Evolutionary conservation across 129 eudicot genomes (phyloP), one percentile per base, ranked within the genome.

Genomic region (Artemisia annua): DNA sequence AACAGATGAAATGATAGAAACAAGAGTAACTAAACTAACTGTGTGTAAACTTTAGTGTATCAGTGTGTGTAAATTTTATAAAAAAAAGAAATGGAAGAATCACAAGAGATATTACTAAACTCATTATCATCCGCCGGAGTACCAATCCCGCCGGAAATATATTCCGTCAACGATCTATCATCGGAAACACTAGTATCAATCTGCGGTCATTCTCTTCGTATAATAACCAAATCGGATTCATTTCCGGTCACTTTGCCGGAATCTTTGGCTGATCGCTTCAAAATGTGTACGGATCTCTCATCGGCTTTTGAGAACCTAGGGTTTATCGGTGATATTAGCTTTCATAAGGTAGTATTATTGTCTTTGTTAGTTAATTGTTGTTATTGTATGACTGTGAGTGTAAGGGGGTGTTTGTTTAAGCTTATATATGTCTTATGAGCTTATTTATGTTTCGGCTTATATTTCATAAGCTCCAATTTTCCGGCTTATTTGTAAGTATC

Each of bases 251-350:
- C 71, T 18, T 58, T 85, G 52, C 91, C 96, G 57, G 96, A 83
- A 13, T 88, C 87, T 5, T 74, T 79, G 83, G 82, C 89, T 15
- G 89, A 83, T 44, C 88, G 96, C 10, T 80, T 79, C 83, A 83
- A 75, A 48, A 13, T 79, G 62, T 85, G 91, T 74, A 65, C 96
- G 44, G 84, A 85, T 73, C 83, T 88, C 39, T 85, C 96, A 53
- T 78, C 91, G 24, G 79, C 88, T 18, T 46, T 88, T 64, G 71
- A 76, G 62, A 50, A 70, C 49, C 79, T 86, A 51, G 91, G 91
- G 16, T 86, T 75, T 82, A 67, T 74, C 63, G 86, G 84, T 16
- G 87, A 85, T 55, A 59, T 88, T 48, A 86, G 81, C 85, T 88
- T 88, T 75, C 89, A 79, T 68, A 85, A 85, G 91, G 96, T 85